A percentile compares a stretch with the other conserved stretches of the same genome.
Evolutionary conservation across 164 flowering plant genomes (phyloP).

Genomic region (Buxus sempervirens): DNA sequence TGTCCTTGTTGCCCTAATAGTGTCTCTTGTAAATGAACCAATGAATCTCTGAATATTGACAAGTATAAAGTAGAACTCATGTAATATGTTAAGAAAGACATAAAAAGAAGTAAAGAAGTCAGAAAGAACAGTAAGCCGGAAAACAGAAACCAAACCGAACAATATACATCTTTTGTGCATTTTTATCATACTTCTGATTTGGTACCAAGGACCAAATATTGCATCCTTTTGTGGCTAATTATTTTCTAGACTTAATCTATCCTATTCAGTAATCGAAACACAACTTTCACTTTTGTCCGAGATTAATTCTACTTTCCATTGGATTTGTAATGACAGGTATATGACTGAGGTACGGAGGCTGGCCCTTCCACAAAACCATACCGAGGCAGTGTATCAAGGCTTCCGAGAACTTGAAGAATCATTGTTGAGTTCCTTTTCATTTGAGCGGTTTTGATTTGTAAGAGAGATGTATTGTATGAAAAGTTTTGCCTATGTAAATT

Average conservation of each 20-base stretch:
- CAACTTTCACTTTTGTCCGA: too few species aligned
- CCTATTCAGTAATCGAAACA: background rate
- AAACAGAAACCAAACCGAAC: too few species aligned
- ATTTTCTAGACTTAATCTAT: too few species aligned
- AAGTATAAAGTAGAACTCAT: too few species aligned
- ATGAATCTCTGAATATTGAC: too few species aligned
- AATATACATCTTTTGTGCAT: too few species aligned
- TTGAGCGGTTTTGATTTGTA: constrained; percentile 44
- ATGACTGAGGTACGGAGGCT: constrained; percentile 91
- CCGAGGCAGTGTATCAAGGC: constrained; percentile 76
- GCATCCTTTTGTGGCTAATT: background rate
- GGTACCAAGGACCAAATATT: background rate
- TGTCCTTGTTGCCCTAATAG: too few species aligned
- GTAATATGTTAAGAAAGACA: too few species aligned
- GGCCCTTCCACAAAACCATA: constrained; percentile 73
- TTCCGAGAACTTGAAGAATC: constrained; percentile 94
- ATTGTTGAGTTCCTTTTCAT: constrained; percentile 50
- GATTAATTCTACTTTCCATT: background rate
- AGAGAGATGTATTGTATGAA: constrained; percentile 3
- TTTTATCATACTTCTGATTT: background rate
- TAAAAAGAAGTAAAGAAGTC: too few species aligned
- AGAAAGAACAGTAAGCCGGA: too few species aligned
- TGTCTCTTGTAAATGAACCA: too few species aligned
- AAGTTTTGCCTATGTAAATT: constrained; percentile 4
- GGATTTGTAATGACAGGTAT: constrained; percentile 49